These are phyloP conservation scores for Suhomyces kunorum DNA, from an alignment of 1,139 yeast genomes.

Conservation along the genomic window DNA sequence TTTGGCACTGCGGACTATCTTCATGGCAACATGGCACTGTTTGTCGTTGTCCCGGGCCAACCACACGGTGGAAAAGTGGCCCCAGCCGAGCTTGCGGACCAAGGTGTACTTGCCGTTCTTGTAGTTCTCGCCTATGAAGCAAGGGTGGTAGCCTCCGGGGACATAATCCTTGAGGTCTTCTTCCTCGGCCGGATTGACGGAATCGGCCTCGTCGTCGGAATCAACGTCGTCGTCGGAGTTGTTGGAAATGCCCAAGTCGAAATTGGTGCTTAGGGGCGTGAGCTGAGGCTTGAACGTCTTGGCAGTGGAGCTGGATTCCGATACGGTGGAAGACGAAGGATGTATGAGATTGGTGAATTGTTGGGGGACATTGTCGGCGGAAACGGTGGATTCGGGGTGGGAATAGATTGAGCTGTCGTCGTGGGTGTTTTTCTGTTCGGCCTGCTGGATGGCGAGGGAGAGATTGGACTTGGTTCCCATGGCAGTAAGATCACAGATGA, in stretches of 20 bases:
- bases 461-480: constrained; percentile 37
- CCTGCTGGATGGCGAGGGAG: constrained; percentile 49
- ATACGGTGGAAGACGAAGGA: constrained; percentile 20
- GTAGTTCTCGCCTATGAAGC: constrained; percentile 41
- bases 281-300: constrained; percentile 40
- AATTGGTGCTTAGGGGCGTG: constrained; percentile 39
- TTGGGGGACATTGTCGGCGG: constrained; percentile 5
- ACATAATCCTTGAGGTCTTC: constrained; percentile 41
- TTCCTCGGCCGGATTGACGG: constrained; percentile 42
- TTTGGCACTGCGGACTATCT: constrained; percentile 41
- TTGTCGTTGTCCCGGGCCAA: constrained; percentile 42
- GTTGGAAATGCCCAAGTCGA: constrained; percentile 18
- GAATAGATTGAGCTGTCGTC: constrained; percentile 4
- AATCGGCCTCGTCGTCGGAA: constrained; percentile 34
- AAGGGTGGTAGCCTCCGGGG: constrained; percentile 47
- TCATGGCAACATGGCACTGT: constrained; percentile 44
- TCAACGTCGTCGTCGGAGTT: constrained; percentile 23
- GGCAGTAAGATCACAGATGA: too few relatives aligned
- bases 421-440: constrained; percentile 25
- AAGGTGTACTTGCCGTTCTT: constrained; percentile 37
- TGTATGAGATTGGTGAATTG: constrained; percentile 18
- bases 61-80: constrained; percentile 55
- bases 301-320: constrained; percentile 25
- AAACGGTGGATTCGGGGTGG: not conserved
- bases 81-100: constrained; percentile 50